A percentile compares a stretch with the other conserved stretches of the same genome.
phyloP scores from a whole-genome alignment of 306 rosid species.

The Rosa multiflora region DNA sequence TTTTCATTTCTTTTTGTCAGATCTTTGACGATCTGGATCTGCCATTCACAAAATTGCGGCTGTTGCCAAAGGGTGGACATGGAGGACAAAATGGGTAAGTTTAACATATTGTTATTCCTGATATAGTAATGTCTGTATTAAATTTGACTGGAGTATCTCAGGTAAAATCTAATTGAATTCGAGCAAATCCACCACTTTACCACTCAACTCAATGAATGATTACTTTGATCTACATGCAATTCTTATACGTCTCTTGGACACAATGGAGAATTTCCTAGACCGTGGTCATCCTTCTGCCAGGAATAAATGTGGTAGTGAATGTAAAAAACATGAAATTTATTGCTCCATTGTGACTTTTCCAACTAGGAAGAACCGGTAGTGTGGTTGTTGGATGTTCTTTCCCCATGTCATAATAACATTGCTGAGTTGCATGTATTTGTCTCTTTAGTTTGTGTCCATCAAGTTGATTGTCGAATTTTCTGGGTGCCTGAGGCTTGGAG shows the following conservation, averaged over 20 bases:
- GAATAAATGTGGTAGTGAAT: background rate
- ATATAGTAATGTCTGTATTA: slow-evolving; percentile 1
- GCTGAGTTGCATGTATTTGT: background rate
- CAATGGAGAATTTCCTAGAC: background rate
- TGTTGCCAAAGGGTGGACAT: slow-evolving; percentile 96
- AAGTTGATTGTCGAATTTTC: background rate
- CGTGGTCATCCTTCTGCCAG: background rate
- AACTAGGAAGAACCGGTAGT: background rate
- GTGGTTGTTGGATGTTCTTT: background rate
- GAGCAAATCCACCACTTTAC: background rate
- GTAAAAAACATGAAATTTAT: background rate
- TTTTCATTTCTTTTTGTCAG: slow-evolving; percentile 41
- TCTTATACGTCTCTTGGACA: background rate
- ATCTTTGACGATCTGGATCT: slow-evolving; percentile 89
- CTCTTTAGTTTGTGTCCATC: background rate
- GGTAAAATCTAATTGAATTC: background rate
- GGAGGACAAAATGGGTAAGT: slow-evolving; percentile 96
- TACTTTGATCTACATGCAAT: background rate
- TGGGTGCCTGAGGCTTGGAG: background rate
- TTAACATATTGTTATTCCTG: slow-evolving; percentile 7
- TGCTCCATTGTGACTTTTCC: background rate
- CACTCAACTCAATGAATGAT: background rate
- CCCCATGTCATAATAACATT: background rate
- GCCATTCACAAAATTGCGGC: slow-evolving; percentile 80
- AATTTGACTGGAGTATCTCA: background rate